phyloP scores from a whole-genome alignment of 768 basidiomycete genomes.

The Ephemerocybe angulata region DNA sequence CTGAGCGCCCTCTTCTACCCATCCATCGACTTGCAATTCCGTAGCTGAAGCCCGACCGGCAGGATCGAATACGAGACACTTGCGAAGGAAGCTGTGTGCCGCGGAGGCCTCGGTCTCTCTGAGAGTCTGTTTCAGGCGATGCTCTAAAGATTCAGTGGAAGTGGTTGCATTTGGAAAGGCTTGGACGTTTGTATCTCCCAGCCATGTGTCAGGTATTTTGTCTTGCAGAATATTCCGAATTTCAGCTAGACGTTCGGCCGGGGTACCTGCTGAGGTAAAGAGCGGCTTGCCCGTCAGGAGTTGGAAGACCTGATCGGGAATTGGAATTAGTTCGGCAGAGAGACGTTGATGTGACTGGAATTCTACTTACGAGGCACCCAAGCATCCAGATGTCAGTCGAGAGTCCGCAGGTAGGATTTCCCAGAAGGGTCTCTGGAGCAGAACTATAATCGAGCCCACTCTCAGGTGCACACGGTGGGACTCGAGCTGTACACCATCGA shows the following conservation, averaged over 20 bases:
- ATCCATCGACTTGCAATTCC: background rate
- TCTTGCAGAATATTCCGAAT: background rate
- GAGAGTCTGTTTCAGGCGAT: background rate
- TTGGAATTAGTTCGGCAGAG: background rate
- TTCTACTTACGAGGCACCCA: background rate
- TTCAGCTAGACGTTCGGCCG: background rate
- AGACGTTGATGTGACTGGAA: background rate
- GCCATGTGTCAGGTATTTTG: background rate
- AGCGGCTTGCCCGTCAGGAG: background rate
- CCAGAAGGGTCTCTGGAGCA: background rate
- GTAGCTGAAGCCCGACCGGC: background rate
- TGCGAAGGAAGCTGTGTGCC: background rate
- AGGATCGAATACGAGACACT: background rate
- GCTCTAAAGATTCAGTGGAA: background rate
- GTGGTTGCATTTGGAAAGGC: background rate
- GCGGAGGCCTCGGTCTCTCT: background rate
- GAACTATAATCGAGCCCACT: background rate
- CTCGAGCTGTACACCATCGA: background rate
- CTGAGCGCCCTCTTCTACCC: background rate
- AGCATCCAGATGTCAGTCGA: background rate
- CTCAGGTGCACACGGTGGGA: background rate
- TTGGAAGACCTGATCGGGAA: background rate
- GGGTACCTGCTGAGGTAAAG: background rate
- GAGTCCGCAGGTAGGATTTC: background rate
- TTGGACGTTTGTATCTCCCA: background rate